phyloP scores from a whole-genome alignment of 2,329 filamentous ascomycete species.

The Tolypocladium tundrense region DNA sequence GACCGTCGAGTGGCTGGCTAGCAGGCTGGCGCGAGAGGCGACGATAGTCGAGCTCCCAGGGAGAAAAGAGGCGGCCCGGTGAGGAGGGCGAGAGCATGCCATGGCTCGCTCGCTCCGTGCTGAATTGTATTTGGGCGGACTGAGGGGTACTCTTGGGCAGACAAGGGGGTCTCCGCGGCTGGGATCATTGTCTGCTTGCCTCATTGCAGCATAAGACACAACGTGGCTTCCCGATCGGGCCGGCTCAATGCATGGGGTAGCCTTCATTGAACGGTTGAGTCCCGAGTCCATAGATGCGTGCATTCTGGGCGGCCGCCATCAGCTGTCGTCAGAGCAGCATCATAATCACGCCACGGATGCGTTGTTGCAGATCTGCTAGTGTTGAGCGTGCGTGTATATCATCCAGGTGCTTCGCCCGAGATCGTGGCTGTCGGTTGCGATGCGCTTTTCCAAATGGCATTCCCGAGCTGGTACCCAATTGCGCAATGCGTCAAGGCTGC shows the following conservation, averaged over 20 bases:
- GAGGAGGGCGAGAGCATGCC: constrained; percentile 23
- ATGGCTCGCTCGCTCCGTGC: constrained; percentile 16
- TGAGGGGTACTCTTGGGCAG: constrained; percentile 23
- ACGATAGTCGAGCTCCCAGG: constrained; percentile 24
- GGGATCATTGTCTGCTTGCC: not conserved
- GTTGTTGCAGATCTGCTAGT: not conserved
- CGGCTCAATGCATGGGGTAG: constrained; percentile 1
- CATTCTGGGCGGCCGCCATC: not conserved
- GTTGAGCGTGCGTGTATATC: not conserved
- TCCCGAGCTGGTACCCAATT: not conserved
- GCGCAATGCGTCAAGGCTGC: not conserved
- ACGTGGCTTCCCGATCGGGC: constrained; percentile 10
- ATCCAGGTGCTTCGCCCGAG: not conserved
- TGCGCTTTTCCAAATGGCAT: not conserved
- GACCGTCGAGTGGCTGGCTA: constrained; percentile 7
- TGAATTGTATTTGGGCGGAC: constrained; percentile 31
- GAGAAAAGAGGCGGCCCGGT: constrained; percentile 29
- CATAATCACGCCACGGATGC: not conserved
- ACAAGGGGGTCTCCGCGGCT: not conserved
- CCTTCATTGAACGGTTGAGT: not conserved
- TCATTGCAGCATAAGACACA: constrained; percentile 4
- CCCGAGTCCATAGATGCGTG: not conserved
- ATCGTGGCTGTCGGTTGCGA: not conserved
- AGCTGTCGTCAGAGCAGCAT: not conserved
- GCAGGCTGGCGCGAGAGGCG: constrained; percentile 8